A percentile compares a stretch with the other conserved stretches of the same genome.
Evolutionary conservation across 352 stramenopile species (phyloP).

Genomic region (Globisporangium cystogenes): DNA sequence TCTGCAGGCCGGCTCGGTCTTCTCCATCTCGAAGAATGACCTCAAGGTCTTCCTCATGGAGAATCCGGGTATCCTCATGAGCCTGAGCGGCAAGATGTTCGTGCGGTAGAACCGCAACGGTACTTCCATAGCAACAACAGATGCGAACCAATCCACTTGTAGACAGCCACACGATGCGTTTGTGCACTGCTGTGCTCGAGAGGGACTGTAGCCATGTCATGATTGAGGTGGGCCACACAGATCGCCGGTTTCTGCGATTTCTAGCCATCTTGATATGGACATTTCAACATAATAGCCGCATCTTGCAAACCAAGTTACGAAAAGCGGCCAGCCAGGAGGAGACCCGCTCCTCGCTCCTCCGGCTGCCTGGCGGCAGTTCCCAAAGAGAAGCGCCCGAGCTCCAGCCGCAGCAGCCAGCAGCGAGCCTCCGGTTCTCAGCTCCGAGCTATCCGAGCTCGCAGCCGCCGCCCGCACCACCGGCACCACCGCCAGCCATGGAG

Average conservation of each 20-base stretch:
- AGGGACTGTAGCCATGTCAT: not conserved
- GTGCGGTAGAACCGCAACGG: constrained; percentile 19
- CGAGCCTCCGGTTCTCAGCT: too few species aligned
- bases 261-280: not conserved
- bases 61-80: constrained; percentile 73
- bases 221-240: not conserved
- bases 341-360: not conserved
- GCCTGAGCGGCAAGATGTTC: constrained; percentile 53
- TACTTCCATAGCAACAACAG: too few species aligned
- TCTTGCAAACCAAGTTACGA: not conserved
- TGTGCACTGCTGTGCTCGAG: too few species aligned
- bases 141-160: too few species aligned
- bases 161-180: too few species aligned
- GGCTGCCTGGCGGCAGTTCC: not conserved
- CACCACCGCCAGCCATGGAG: constrained; percentile 25
- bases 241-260: not conserved
- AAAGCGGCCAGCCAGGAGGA: not conserved
- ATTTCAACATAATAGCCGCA: not conserved
- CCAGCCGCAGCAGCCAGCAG: not conserved
- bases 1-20: constrained; percentile 42
- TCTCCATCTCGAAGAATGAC: constrained; percentile 62
- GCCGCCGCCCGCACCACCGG: not conserved
- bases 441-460: too few species aligned
- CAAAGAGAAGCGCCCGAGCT: not conserved
- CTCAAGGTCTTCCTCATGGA: constrained; percentile 65